These are phyloP conservation scores for Henckelia pumila DNA, from an alignment of 257 asterid species.

Conservation along the genomic window DNA sequence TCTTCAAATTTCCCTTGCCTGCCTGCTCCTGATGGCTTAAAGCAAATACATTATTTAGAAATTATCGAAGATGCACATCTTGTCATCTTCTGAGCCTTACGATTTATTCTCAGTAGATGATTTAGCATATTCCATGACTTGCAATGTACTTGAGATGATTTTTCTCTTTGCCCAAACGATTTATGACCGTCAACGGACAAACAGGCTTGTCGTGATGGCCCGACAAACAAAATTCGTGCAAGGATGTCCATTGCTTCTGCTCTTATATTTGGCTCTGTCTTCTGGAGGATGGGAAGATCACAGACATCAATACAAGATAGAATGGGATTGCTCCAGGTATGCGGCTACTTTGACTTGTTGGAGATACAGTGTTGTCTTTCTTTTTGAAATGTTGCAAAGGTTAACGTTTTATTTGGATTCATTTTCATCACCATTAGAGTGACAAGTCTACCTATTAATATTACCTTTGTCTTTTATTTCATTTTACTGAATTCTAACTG, in stretches of 20 bases:
- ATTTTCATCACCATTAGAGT: too few relatives aligned
- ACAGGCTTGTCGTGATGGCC: constrained; percentile 97
- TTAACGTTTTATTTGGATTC: not conserved
- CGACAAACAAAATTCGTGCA: constrained; percentile 92
- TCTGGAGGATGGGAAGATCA: constrained; percentile 97
- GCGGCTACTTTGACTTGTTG: constrained; percentile 10
- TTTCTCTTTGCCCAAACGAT: constrained; percentile 27
- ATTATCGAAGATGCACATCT: constrained; percentile 2
- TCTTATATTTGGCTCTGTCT: constrained; percentile 91
- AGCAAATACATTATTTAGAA: constrained; percentile 12
- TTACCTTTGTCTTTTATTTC: too few relatives aligned
- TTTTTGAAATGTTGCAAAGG: constrained; percentile 12
- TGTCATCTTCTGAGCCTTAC: constrained; percentile 13
- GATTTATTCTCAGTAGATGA: constrained; percentile 12
- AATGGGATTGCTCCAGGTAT: constrained; percentile 96
- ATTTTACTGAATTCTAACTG: too few relatives aligned
- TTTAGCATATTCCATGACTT: constrained; percentile 19
- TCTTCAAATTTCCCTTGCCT: constrained; percentile 5
- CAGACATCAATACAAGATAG: constrained; percentile 96
- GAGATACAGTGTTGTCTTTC: constrained; percentile 21
- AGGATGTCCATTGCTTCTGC: constrained; percentile 98
- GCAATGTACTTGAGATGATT: constrained; percentile 18
- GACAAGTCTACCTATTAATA: too few relatives aligned
- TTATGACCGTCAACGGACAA: constrained; percentile 21
- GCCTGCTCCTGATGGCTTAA: constrained; percentile 12